Evolutionary conservation across 176 grass and related monocot genomes (phyloP), one percentile per base, ranked within the genome.

Genomic region (Rhynchospora breviuscula): DNA sequence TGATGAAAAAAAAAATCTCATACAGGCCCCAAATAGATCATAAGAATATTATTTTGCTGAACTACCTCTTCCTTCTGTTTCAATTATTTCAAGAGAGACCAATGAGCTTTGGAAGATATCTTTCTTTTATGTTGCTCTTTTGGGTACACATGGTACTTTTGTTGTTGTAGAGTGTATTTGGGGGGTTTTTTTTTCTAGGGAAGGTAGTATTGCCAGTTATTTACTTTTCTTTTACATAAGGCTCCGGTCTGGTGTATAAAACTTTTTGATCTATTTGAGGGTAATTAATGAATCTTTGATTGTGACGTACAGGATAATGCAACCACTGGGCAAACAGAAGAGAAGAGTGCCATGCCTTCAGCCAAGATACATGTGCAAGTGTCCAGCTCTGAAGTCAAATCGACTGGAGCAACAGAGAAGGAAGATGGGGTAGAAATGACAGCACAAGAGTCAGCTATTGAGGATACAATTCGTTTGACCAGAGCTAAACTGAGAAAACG

Each of bases 401-500:
- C 5, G 7, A 71, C 63, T 17, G 60, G 52, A 61, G 10, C 76
- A 1, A 68, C 22, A 5, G 8, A 83, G 51, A 65, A 69, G 52
- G 45, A 19, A 61, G 47, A 81, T 46, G 54, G 18, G 8, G 5
- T 22, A 84, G 46, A 80, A 60, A 76, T 17, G 43, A 44, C 19
- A 70, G 46, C 25, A 59, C 47, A 71, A 61, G 72, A 60, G 9
- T 69, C 79, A 6, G 85, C 33, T 72, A 82, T 82, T 8, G 64
- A 77, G 33, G 61, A 88, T 48, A 53, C 87, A 8, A 63, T 74
- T 79, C 74, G 54, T 33, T 11, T 88, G 18, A 72, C 87, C 5
- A 71, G 44, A 54, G 12, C 58, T 66, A 84, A 52, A 22, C 66
- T 85, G 87, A 80, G 40, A 71, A 81, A 80, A 85, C 51, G 60